Base-by-base conservation (phyloP, 495 filamentous ascomycete species). In the Lasiosphaeriaceae sp. region DNA sequence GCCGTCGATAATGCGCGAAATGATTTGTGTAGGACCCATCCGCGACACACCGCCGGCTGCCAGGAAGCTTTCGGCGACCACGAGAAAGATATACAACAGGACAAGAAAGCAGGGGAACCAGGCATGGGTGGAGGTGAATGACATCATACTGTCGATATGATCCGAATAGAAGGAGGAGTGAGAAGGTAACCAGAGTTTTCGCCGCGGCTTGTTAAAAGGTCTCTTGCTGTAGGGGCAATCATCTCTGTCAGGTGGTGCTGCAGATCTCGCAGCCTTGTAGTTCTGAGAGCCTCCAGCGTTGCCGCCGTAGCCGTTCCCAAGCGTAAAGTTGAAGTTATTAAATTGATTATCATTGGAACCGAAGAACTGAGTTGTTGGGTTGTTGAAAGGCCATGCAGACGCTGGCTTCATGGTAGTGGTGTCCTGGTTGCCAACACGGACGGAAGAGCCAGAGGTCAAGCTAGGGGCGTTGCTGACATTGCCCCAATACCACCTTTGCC, bases 401-500 rank as follows among this genome's bases (percentile, higher is more conserved):
- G 29, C 7, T 17, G 1, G 21, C 16, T 19, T 34, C 14, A 50
- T 41, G 1, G 19, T 8, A n/a, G 55, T 29, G 14, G 48, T 48
- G 12, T 54, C 58, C 22, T 52, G 52, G 39, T 45, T 61, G 7
- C 20, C 21, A 21, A 61, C 34, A n/a, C 39, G 49, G 16, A 37
- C 29, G 2, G 50, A 23, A 3, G 34, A 14, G 2, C 50, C 45
- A 0, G 55, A 61, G 1, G 52, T 35, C 46, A 52, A 43, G 14
- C 34, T 46, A 8, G 55, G 26, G 0, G 44, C n/a, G n/a, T 9
- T 24, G 45, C 21, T 46, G 37, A 53, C 20, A 2, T 16, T 23
- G 11, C 34, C 55, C 24, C 47, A 54, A 9, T 34, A 50, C 52
- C 58, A 61, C 17, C 11, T 22, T n/a, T 59, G 31, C 58, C 55